A percentile compares a stretch with the other conserved stretches of the same genome.
These are phyloP conservation scores for Eragrostis nindensis DNA, from an alignment of 176 grass and related monocot genomes.

Conservation along the genomic window DNA sequence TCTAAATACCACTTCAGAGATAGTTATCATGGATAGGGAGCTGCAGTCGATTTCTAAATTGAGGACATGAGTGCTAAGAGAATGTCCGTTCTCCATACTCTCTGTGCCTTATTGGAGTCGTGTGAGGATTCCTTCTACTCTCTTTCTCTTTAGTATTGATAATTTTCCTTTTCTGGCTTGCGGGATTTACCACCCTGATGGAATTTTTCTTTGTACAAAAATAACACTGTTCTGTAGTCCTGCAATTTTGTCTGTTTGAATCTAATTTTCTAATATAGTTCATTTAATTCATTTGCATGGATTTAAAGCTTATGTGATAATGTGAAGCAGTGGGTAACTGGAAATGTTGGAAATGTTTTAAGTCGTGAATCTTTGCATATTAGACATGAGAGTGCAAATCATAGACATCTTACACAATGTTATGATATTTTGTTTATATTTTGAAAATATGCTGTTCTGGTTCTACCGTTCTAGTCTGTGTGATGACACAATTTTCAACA, in stretches of 20 bases:
- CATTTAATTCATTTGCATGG: too few species aligned
- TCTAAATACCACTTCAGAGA: neutral
- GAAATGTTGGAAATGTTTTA: neutral
- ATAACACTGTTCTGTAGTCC: neutral
- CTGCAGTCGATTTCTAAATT: too few species aligned
- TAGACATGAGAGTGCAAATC: neutral
- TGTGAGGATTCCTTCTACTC: neutral
- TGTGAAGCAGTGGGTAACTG: too few species aligned
- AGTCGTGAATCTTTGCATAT: neutral
- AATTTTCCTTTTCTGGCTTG: neutral
- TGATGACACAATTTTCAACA: conserved; percentile 42
- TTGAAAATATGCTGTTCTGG: neutral
- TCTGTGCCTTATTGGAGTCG: neutral
- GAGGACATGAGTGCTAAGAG: neutral
- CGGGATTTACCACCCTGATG: neutral
- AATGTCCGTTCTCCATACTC: neutral
- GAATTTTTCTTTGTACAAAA: neutral
- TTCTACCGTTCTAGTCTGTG: neutral
- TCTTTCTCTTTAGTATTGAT: neutral
- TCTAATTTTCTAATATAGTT: neutral
- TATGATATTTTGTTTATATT: neutral
- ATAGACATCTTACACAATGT: neutral
- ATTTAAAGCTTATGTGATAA: too few species aligned
- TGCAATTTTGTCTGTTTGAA: neutral
- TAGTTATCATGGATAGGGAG: neutral